Evolutionary conservation across 2,329 filamentous ascomycete genomes (phyloP), one percentile per base, ranked within the genome.

Genomic region (Gaeumannomyces tritici): DNA sequence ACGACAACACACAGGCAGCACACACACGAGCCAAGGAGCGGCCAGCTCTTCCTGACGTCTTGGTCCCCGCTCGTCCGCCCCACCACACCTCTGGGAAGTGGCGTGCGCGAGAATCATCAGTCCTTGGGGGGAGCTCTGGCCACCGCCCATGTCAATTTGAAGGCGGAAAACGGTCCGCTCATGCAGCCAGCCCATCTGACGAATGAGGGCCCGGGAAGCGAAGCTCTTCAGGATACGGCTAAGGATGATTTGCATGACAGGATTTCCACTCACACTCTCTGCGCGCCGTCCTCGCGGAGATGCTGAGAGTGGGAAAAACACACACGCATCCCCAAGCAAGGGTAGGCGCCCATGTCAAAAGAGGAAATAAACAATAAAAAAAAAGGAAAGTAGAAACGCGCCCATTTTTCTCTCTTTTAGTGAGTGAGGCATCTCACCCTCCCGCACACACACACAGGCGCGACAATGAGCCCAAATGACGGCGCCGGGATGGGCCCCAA

Each of bases 231-330:
- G 47, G 27, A 59, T 21, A 47, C 31, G 57, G 47, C 35, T 13
- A 55, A 54, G 28, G 35, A 62, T 62, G 61, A 59, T 62, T 62
- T 62, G 61, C 61, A 62, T 62, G 29, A 31, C 61, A n/a, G 21
- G 29, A 24, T 57, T 31, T 55, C 61, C 55, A 61, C 54, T 29
- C 60, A 29, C 55, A 35, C 33, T 24, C 31, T 33, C 31, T 33
- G 31, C 28, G 54, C 33, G 42, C 42, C 42, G 5, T 13, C 42
- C 18, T 8, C 15, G 15, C 18, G 42, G 42, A 47, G 42, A n/a
- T 6, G 21, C 7, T 47, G 18, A 47, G 7, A n/a, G 18, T 47
- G 42, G 42, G 33, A 33, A 35, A 47, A 47, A 47, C 18, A 7
- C 42, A 21, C 42, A 13, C 6, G n/a, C 18, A 47, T 21, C 42